Base-by-base conservation (phyloP, 2,329 filamentous ascomycete genomes). In the Fusarium nygamai region DNA sequence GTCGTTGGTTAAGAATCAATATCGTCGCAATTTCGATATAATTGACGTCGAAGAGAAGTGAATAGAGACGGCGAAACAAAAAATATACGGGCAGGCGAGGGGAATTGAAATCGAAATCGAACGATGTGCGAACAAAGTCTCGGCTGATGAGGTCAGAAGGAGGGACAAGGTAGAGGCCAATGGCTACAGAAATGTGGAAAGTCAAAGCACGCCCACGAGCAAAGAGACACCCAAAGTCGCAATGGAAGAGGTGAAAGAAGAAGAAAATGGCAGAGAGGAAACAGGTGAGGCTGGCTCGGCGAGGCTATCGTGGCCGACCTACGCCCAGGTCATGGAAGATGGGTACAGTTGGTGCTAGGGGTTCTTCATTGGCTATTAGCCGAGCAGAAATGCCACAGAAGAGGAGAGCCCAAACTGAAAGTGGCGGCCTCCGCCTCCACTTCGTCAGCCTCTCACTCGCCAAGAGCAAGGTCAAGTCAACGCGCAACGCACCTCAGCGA, bases 281-380 rank as follows among this genome's bases (percentile, higher is more conserved):
- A 60, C 73, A 71, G 76, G 76, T 75, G 77, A 80, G 78, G 78
- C 78, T 78, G 76, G 75, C 73, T 71, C 69, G 65, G 75, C 76
- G 72, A 79, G 77, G 77, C 77, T 79, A 77, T 77, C 72, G 75
- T 72, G 73, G 72, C 69, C 71, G 59, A 56, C 64, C 39, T 51
- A 60, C 27, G 43, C 33, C 57, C 29, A 63, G 50, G 57, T 68
- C 51, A 69, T 31, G 51, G 36, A 41, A 57, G 65, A 36, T 67
- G 46, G 57, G 57, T 51, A 60, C 51, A 38, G 33, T 70, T 71
- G 76, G 64, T 58, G 13, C 16, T 46, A 22, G 22, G 16, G 43
- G n/a, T 34, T 31, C 59, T 36, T 72, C 54, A 81, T 81, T 81
- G 80, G 80, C 39, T 36, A 44, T 60, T 78, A 79, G 78, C 73